Evolutionary conservation across 306 rosid genomes (phyloP), one percentile per base, ranked within the genome.

Genomic region (Trifolium dubium): DNA sequence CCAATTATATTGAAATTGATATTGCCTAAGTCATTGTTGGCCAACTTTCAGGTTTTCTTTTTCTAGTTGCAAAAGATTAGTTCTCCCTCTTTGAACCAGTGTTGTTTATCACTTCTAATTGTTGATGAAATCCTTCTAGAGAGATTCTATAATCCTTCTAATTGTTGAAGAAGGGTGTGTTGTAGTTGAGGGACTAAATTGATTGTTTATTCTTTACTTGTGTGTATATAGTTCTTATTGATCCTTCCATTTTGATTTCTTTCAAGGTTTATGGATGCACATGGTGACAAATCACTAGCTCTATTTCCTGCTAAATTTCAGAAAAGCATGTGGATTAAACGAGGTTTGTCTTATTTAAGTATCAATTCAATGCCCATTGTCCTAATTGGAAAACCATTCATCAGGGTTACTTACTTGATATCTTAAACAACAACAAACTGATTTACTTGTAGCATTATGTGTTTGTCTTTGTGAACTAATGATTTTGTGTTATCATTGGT

Each of bases 241-340:
- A 6, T 41, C 23, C 5, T 64, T 72, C n/a, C 37, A 18, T 58
- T 61, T 55, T 71, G 63, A 44, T 80, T 60, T 62, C 8, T 75
- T 18, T 44, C 46, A 66, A 93, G 98, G 92, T 94, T 58, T n/a
- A 85, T 87, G 95, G 97, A 91, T 94, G 85, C 92, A 15, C 43
- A 44, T 43, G 96, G 96, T 9, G 83, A 80, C 64, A 86, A 84
- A 47, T 91, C 86, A 30, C 75, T 94, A 63, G 97, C 97, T 18
- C 72, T 91, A 59, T 87, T 91, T 85, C 98, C 96, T 35, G 97
- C 98, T 6, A 94, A 88, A 88, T 91, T 94, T 80, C 92, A 85
- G 58, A 91, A 83, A 78, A 94, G 92, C 86, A 87, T 94, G 85
- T 94, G 97, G 98, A 93, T 93, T 13, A 93, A 82, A 77, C 88